A percentile compares a stretch with the other conserved stretches of the same genome.
phyloP scores from a whole-genome alignment of 2,329 filamentous ascomycete species.

The Ophiostoma himal-ulmi region DNA sequence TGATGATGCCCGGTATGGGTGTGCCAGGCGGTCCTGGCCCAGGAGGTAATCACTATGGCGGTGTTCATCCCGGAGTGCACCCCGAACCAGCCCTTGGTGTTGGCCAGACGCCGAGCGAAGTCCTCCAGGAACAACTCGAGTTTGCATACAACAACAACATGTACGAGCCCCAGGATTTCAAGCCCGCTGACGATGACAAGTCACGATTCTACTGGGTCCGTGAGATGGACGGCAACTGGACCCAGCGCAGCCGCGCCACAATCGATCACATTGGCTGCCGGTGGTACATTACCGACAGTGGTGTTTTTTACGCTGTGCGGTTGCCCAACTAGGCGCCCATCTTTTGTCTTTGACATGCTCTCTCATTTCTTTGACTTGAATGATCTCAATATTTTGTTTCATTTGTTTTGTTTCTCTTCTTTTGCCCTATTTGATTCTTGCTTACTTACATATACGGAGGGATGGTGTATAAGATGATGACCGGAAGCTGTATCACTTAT shows the following conservation, averaged over 20 bases:
- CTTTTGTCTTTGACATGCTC: not conserved
- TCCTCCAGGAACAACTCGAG: constrained; percentile 43
- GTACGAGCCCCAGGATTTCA: constrained; percentile 56
- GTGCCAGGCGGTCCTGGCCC: constrained; percentile 14
- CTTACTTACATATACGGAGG: too few relatives aligned
- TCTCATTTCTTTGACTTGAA: too few relatives aligned
- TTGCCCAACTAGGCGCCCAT: constrained; percentile 37
- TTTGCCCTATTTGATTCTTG: too few relatives aligned
- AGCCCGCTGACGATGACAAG: constrained; percentile 55
- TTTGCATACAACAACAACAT: constrained; percentile 46
- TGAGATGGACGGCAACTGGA: constrained; percentile 56
- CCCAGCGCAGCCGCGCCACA: constrained; percentile 52
- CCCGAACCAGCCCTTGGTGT: constrained; percentile 46
- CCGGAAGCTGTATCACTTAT: too few relatives aligned
- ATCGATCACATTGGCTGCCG: constrained; percentile 53
- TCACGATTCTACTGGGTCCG: constrained; percentile 56
- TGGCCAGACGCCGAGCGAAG: constrained; percentile 46
- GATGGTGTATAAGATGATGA: too few relatives aligned
- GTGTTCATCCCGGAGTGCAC: constrained; percentile 24
- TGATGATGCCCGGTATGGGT: constrained; percentile 30
- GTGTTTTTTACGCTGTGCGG: constrained; percentile 57
- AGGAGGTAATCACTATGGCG: constrained; percentile 33
- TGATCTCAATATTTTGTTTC: too few relatives aligned
- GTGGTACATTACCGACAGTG: constrained; percentile 54
- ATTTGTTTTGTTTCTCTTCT: too few relatives aligned